Evolutionary conservation across 2,329 filamentous ascomycete species (phyloP), one percentile per base, ranked within the genome.

Genomic region (Colletotrichum sp.): DNA sequence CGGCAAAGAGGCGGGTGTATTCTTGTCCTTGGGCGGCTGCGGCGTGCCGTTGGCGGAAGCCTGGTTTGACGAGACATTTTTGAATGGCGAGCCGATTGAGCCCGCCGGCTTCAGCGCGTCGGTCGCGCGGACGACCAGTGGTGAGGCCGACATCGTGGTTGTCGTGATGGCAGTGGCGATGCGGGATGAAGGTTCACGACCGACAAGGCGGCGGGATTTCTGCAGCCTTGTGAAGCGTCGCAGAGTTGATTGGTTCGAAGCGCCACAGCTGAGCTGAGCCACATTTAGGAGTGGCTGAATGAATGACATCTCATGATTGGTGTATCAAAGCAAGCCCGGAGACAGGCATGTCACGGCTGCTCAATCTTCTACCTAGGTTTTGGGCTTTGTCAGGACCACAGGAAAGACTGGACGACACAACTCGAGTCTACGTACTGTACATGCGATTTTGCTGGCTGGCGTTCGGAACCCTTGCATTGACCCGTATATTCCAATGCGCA

Each of bases 21-120:
- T 76, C 30, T 71, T 75, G 52, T 75, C 66, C 64, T 71, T 78
- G 36, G 69, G 78, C 8, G 84, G 83, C 36, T 81, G 81, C 3
- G 88, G 88, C 7, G 88, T 89, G 78, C 87, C 87, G 80, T 87
- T 88, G 55, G 87, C 86, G 5, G 87, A 76, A 6, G 83, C 82
- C 57, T 84, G 84, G 18, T 82, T 82, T 6, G 86, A 86, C 26
- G 83, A 83, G 6, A 81, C 81, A 68, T 83, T 86, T 79, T 88
- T 88, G 68, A 88, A 84, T 3, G 88, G 88, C 18, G 88, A 89
- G 0, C 86, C 85, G 67, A 84, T 81, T 32, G 86, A 77, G 39
- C 84, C 82, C 28, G 80, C 67, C 26, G 82, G 79, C 65, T 82
- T 80, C 30, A 83, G 81, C 30, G 81, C 80, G 76, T 87, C 85